These are phyloP conservation scores for Xylariomycetidae sp. DNA, from an alignment of 2,329 filamentous ascomycete species.

Conservation along the genomic window DNA sequence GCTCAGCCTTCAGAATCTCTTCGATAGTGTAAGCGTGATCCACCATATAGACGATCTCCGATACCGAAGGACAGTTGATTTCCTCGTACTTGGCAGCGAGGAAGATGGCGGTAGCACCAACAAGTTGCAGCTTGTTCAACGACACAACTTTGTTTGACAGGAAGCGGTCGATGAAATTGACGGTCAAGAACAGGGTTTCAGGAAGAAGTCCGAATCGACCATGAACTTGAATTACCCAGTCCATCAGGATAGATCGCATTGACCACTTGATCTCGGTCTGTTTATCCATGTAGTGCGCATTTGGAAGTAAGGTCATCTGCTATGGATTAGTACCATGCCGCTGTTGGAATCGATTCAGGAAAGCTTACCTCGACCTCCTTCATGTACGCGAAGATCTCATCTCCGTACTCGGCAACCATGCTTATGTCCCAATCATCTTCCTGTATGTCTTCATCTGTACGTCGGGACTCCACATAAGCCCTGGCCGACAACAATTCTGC, in stretches of 20 bases:
- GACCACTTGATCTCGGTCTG: constrained; percentile 99
- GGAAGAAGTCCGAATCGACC: constrained; percentile 84
- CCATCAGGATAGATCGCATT: constrained; percentile 95
- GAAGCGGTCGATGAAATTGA: constrained; percentile 98
- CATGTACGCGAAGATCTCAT: constrained; percentile 96
- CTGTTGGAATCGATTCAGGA: constrained; percentile 2
- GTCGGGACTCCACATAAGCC: constrained; percentile 60
- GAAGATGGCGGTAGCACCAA: constrained; percentile 92
- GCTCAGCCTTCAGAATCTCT: constrained; percentile 94
- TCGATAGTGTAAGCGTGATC: constrained; percentile 84
- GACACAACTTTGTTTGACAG: constrained; percentile 93
- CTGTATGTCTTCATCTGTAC: constrained; percentile 70
- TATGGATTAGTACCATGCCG: too few relatives aligned
- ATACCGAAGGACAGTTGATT: constrained; percentile 92
- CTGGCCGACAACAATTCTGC: constrained; percentile 67
- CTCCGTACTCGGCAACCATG: constrained; percentile 95
- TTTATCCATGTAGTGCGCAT: constrained; percentile 92
- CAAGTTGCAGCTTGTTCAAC: constrained; percentile 88
- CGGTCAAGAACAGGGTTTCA: constrained; percentile 89
- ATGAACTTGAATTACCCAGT: constrained; percentile 97
- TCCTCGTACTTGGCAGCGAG: constrained; percentile 98
- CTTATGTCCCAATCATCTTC: constrained; percentile 91
- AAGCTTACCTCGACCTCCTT: constrained; percentile 71
- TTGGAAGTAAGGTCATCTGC: constrained; percentile 76
- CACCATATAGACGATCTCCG: constrained; percentile 98